phyloP scores from a whole-genome alignment of 2,329 filamentous ascomycete species.

The Alternaria triticimaculans region DNA sequence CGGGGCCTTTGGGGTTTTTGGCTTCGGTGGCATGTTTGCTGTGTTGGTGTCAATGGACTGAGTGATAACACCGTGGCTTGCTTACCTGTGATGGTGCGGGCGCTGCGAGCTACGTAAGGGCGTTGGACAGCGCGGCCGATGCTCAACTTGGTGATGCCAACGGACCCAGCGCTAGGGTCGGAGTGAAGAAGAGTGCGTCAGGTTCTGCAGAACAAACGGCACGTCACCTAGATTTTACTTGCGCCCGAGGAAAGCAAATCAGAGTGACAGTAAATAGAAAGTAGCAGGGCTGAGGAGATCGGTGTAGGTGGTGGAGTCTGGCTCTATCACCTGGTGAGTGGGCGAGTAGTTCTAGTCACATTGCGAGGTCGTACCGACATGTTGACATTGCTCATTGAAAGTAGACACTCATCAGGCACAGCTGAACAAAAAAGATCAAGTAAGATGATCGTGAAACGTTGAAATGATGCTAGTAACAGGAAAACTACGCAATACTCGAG shows the following conservation, averaged over 20 bases:
- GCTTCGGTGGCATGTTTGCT: too few relatives aligned
- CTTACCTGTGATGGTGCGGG: not conserved
- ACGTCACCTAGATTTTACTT: not conserved
- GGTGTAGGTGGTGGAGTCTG: not conserved
- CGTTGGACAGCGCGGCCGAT: not conserved
- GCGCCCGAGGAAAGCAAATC: not conserved
- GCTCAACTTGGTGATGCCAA: not conserved
- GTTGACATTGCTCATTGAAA: too few relatives aligned
- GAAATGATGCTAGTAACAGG: not conserved
- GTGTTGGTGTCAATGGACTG: not conserved
- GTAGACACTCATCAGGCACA: not conserved
- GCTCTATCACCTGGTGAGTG: not conserved
- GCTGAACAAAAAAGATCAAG: not conserved
- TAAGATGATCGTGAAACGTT: not conserved
- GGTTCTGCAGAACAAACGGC: not conserved
- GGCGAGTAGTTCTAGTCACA: too few relatives aligned
- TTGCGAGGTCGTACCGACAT: too few relatives aligned
- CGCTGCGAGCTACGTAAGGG: too few relatives aligned
- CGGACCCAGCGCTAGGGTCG: not conserved
- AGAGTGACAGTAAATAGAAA: not conserved
- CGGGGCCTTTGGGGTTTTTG: not conserved
- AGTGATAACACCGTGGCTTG: not conserved
- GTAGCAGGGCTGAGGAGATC: not conserved
- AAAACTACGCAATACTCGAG: not conserved
- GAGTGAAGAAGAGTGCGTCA: not conserved